Conservation (phyloP, 192 early-diverging fungal genomes). For the Glomus cerebriforme region DNA sequence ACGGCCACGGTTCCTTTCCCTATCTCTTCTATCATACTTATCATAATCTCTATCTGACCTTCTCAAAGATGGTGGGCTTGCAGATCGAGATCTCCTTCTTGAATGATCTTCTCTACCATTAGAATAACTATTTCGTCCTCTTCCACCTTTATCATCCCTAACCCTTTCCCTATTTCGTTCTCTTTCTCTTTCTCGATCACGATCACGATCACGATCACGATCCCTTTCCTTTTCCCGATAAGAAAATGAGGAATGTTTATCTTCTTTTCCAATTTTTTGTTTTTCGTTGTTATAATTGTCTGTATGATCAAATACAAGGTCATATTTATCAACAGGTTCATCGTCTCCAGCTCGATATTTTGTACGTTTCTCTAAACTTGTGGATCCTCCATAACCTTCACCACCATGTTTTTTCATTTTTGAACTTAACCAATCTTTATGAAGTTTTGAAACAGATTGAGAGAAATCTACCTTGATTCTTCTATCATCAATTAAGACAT, state of each 20-base stretch:
- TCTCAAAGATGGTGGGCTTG: slow-evolving; percentile 27
- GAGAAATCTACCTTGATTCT: slow-evolving; percentile 98
- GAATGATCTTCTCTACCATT: neutral
- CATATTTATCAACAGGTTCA: slow-evolving; percentile 43
- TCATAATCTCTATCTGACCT: slow-evolving; percentile 3
- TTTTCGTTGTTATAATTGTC: neutral
- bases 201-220: slow-evolving; percentile 13
- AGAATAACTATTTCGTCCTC: slow-evolving; percentile 10
- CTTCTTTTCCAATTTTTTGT: neutral
- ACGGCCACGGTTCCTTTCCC: slow-evolving; percentile 15
- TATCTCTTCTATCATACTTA: slow-evolving; percentile 15
- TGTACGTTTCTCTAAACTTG: slow-evolving; percentile 52
- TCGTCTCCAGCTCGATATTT: slow-evolving; percentile 50
- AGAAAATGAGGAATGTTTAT: neutral
- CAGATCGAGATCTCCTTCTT: slow-evolving; percentile 28
- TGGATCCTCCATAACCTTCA: slow-evolving; percentile 48
- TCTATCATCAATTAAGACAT: slow-evolving; percentile 93
- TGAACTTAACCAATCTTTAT: slow-evolving; percentile 75
- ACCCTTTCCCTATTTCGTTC: slow-evolving; percentile 8
- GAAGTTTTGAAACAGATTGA: slow-evolving; percentile 86
- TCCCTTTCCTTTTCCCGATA: slow-evolving; percentile 26
- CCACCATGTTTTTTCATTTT: slow-evolving; percentile 36
- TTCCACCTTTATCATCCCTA: neutral
- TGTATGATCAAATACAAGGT: slow-evolving; percentile 51
- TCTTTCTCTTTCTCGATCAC: neutral